Conservation (phyloP, 2,329 filamentous ascomycete species). For the Fusarium oxysporum region DNA sequence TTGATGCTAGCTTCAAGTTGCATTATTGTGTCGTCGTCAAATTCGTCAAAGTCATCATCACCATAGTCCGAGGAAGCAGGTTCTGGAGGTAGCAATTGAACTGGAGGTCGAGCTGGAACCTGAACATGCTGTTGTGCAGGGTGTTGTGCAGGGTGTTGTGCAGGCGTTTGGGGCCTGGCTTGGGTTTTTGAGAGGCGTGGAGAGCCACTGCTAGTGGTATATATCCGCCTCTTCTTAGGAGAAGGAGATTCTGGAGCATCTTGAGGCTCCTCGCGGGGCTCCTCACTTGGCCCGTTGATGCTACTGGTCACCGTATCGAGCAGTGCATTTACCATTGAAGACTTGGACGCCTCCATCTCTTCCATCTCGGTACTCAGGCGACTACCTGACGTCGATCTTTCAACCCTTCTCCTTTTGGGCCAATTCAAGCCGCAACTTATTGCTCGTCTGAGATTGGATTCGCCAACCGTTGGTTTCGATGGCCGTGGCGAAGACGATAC, state of each 20-base stretch:
- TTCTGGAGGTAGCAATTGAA: neutral
- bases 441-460: constrained; percentile 67
- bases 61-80: constrained; percentile 61
- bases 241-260: constrained; percentile 57
- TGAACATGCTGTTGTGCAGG: neutral
- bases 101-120: neutral
- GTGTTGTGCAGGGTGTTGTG: neutral
- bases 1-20: constrained; percentile 62
- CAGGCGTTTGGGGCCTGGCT: constrained; percentile 7
- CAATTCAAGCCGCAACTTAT: constrained; percentile 77
- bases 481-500: constrained; percentile 78
- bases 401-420: constrained; percentile 75
- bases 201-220: constrained; percentile 38
- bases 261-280: constrained; percentile 43
- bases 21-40: constrained; percentile 70
- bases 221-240: constrained; percentile 53
- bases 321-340: constrained; percentile 70
- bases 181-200: constrained; percentile 35
- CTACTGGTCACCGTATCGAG: constrained; percentile 73
- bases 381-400: constrained; percentile 57
- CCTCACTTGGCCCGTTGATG: constrained; percentile 57
- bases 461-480: constrained; percentile 53
- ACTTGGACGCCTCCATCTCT: constrained; percentile 64
- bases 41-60: constrained; percentile 68
- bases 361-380: constrained; percentile 50